phyloP scores from a whole-genome alignment of 2,329 filamentous ascomycete species.

The Sporothrix globosa region DNA sequence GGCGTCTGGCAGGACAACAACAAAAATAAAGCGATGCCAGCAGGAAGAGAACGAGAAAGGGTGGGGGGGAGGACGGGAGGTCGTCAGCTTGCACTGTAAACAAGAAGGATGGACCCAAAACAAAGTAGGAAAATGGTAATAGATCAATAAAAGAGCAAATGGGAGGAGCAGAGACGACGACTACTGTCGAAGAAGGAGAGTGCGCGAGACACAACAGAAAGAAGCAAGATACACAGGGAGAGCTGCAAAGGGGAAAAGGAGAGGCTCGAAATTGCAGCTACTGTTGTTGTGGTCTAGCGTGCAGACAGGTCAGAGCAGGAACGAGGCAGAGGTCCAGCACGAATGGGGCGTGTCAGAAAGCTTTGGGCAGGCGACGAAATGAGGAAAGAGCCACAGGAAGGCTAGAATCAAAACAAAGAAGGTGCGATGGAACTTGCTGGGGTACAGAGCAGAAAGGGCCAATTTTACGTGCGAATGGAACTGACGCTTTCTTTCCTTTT shows the following conservation, averaged over 20 bases:
- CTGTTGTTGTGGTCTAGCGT: slow-evolving; percentile 31
- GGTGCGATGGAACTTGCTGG: slow-evolving; percentile 30
- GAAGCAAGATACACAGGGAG: slow-evolving; percentile 19
- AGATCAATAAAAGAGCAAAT: slow-evolving; percentile 22
- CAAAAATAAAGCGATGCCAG: slow-evolving; percentile 23
- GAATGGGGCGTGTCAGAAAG: slow-evolving; percentile 16
- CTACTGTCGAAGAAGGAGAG: slow-evolving; percentile 12
- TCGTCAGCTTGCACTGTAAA: slow-evolving; percentile 29
- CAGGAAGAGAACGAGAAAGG: slow-evolving; percentile 12
- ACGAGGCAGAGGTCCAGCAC: slow-evolving; percentile 11
- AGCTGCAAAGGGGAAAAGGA: slow-evolving; percentile 22
- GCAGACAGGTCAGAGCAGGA: background rate
- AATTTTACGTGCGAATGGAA: slow-evolving; percentile 27
- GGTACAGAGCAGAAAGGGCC: background rate
- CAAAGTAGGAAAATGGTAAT: slow-evolving; percentile 10
- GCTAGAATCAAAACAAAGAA: slow-evolving; percentile 34
- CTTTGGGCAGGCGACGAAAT: slow-evolving; percentile 28
- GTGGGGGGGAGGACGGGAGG: background rate
- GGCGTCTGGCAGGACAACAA: slow-evolving; percentile 27
- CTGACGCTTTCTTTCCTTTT: slow-evolving; percentile 5
- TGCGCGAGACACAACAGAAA: slow-evolving; percentile 17
- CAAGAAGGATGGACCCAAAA: slow-evolving; percentile 28
- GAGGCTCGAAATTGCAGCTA: slow-evolving; percentile 27
- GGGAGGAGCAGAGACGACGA: slow-evolving; percentile 19
- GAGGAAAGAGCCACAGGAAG: slow-evolving; percentile 25